A percentile compares a stretch with the other conserved stretches of the same genome.
These are phyloP conservation scores for Aspergillus affinis DNA, from an alignment of 495 filamentous ascomycete genomes.

Conservation along the genomic window DNA sequence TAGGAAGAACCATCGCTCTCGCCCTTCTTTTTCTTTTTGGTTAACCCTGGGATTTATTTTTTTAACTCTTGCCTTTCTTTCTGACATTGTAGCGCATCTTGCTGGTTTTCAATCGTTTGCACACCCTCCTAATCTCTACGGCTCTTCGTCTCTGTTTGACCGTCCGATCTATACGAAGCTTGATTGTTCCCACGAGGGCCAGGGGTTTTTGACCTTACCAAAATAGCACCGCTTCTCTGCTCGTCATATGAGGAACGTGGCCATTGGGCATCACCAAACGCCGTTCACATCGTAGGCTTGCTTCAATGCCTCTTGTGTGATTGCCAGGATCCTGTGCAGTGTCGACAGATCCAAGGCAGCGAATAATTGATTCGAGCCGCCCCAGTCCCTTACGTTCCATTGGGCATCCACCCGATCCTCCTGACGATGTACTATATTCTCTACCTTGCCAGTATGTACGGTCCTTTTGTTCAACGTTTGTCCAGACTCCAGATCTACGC, in stretches of 20 bases:
- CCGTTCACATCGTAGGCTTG: constrained; percentile 15
- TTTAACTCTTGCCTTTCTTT: constrained; percentile 11
- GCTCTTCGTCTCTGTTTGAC: constrained; percentile 14
- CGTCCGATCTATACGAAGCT: constrained; percentile 14
- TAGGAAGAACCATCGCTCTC: constrained; percentile 17
- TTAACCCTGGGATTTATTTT: constrained; percentile 9
- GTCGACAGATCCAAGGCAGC: constrained; percentile 27
- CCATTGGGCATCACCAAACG: constrained; percentile 39
- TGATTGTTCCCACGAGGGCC: constrained; percentile 16
- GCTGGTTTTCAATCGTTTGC: constrained; percentile 10
- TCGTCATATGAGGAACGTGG: constrained; percentile 19
- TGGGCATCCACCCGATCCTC: constrained; percentile 18
- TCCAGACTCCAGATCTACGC: neutral
- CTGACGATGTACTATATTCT: constrained; percentile 64
- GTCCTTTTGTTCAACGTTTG: constrained; percentile 7
- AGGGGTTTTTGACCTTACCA: constrained; percentile 17
- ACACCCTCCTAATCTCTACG: constrained; percentile 16
- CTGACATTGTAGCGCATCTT: constrained; percentile 16
- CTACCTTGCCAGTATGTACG: constrained; percentile 64
- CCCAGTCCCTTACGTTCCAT: constrained; percentile 22
- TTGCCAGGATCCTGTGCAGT: constrained; percentile 32
- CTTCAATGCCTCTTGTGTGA: constrained; percentile 35
- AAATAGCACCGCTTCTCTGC: constrained; percentile 13
- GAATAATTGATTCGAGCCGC: constrained; percentile 23
- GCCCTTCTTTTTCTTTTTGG: constrained; percentile 26